A percentile compares a stretch with the other conserved stretches of the same genome.
Evolutionary conservation across 345 rosid species (phyloP).

Genomic region (Salix suchowensis): DNA sequence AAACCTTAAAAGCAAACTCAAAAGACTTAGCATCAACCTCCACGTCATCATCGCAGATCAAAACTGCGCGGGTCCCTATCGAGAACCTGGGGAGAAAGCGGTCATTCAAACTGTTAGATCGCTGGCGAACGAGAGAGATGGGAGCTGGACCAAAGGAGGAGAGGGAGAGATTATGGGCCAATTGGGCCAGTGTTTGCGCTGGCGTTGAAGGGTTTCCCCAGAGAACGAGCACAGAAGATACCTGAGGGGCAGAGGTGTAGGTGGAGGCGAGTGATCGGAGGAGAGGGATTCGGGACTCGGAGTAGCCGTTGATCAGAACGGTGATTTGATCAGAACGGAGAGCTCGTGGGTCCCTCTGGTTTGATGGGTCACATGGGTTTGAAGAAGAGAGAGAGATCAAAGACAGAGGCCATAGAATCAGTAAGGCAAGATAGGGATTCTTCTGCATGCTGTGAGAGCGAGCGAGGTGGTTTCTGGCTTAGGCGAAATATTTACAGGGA

Average conservation of each 20-base stretch:
- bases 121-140: slow-evolving; percentile 49
- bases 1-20: slow-evolving; percentile 50
- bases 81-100: slow-evolving; percentile 54
- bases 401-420: slow-evolving; percentile 3
- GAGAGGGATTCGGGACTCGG: slow-evolving; percentile 56
- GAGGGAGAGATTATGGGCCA: slow-evolving; percentile 42
- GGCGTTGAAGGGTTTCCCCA: slow-evolving; percentile 72
- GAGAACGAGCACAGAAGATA: slow-evolving; percentile 49
- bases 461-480: too few relatives aligned
- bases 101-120: slow-evolving; percentile 57
- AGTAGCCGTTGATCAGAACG: slow-evolving; percentile 75
- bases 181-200: slow-evolving; percentile 25
- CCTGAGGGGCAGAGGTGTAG: slow-evolving; percentile 48
- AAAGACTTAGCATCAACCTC: slow-evolving; percentile 47
- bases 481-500: too few relatives aligned
- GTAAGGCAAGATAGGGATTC: too few relatives aligned
- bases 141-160: slow-evolving; percentile 46
- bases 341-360: slow-evolving; percentile 28
- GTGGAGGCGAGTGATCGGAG: slow-evolving; percentile 49
- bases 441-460: too few relatives aligned
- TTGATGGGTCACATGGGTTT: slow-evolving; percentile 36
- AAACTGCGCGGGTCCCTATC: slow-evolving; percentile 46
- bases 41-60: slow-evolving; percentile 65
- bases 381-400: slow-evolving; percentile 22
- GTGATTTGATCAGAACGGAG: slow-evolving; percentile 59